Evolutionary conservation across 2,329 filamentous ascomycete species (phyloP).

Genomic region (Coniochaeta prunicola): DNA sequence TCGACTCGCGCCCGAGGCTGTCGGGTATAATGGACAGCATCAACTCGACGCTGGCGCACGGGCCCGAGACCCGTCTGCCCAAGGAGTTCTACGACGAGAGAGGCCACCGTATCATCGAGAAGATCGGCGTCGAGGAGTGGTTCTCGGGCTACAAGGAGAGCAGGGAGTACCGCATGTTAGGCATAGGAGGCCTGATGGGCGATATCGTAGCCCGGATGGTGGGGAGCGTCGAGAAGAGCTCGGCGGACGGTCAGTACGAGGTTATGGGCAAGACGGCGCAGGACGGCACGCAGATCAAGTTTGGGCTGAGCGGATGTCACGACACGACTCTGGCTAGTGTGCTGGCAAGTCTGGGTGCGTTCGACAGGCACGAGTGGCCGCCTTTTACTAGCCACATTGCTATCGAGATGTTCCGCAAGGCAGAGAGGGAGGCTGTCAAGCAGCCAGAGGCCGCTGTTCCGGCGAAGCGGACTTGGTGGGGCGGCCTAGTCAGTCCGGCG

Average conservation of each 20-base stretch:
- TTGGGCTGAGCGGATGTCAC: slow-evolving; percentile 81
- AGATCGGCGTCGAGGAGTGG: slow-evolving; percentile 87
- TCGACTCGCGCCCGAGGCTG: slow-evolving; percentile 77
- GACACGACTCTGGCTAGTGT: slow-evolving; percentile 85
- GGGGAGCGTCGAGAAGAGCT: slow-evolving; percentile 50
- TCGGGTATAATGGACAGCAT: slow-evolving; percentile 92
- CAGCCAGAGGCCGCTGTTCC: slow-evolving; percentile 17
- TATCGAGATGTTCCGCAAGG: slow-evolving; percentile 74
- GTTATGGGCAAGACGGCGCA: slow-evolving; percentile 28
- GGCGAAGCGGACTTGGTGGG: slow-evolving; percentile 23
- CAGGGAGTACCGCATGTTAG: slow-evolving; percentile 78
- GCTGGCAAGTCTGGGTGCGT: slow-evolving; percentile 72
- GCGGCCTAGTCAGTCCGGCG: slow-evolving; percentile 21
- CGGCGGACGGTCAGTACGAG: slow-evolving; percentile 46
- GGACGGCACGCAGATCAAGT: slow-evolving; percentile 46
- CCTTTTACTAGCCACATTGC: slow-evolving; percentile 91
- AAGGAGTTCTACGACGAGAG: slow-evolving; percentile 79
- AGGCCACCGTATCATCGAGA: slow-evolving; percentile 60
- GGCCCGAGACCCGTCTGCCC: slow-evolving; percentile 69
- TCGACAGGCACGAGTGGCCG: slow-evolving; percentile 70
- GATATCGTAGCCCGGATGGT: slow-evolving; percentile 76
- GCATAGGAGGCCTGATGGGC: slow-evolving; percentile 78
- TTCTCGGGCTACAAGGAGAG: slow-evolving; percentile 80
- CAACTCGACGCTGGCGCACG: slow-evolving; percentile 82
- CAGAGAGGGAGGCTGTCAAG: slow-evolving; percentile 8